These are phyloP conservation scores for Lentinula aciculospora DNA, from an alignment of 768 basidiomycete species.

Conservation along the genomic window DNA sequence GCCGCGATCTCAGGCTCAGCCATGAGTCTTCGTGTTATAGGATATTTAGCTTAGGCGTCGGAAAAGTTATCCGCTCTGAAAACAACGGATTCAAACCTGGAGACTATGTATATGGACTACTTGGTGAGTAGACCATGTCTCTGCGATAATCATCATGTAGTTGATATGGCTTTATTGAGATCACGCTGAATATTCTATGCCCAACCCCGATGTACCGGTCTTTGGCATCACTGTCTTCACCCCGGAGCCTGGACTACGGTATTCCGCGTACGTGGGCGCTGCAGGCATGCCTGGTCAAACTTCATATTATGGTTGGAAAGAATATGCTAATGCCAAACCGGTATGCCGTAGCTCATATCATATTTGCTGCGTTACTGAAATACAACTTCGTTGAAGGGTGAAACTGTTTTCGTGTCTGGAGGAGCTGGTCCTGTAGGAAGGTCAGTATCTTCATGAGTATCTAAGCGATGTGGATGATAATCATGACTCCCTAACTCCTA, in stretches of 20 bases:
- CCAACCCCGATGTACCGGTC: slow-evolving; percentile 11
- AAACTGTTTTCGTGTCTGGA: slow-evolving; percentile 34
- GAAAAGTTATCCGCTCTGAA: slow-evolving; percentile 21
- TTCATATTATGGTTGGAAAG: slow-evolving; percentile 20
- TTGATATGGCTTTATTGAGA: neutral
- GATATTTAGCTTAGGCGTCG: slow-evolving; percentile 15
- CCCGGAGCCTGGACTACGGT: slow-evolving; percentile 43
- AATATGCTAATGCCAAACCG: slow-evolving; percentile 13
- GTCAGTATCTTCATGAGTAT: slow-evolving; percentile 24
- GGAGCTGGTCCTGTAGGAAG: slow-evolving; percentile 55
- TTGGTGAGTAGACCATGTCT: slow-evolving; percentile 6
- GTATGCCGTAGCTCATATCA: neutral
- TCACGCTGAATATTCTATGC: slow-evolving; percentile 31
- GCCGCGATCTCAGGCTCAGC: no score
- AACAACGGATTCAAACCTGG: slow-evolving; percentile 16
- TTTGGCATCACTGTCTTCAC: slow-evolving; percentile 13
- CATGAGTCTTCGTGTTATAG: neutral
- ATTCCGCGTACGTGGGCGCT: slow-evolving; percentile 43
- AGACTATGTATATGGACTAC: slow-evolving; percentile 19
- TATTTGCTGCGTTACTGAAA: neutral
- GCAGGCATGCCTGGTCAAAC: slow-evolving; percentile 37
- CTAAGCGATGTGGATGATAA: neutral
- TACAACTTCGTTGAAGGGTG: slow-evolving; percentile 21
- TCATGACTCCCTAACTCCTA: neutral
- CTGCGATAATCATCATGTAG: neutral